Percentiles rank a stretch among this genome's conserved stretches.
These are phyloP conservation scores for Rhodotorula sp. DNA, from an alignment of 1,284 basidiomycete species.

Conservation along the genomic window DNA sequence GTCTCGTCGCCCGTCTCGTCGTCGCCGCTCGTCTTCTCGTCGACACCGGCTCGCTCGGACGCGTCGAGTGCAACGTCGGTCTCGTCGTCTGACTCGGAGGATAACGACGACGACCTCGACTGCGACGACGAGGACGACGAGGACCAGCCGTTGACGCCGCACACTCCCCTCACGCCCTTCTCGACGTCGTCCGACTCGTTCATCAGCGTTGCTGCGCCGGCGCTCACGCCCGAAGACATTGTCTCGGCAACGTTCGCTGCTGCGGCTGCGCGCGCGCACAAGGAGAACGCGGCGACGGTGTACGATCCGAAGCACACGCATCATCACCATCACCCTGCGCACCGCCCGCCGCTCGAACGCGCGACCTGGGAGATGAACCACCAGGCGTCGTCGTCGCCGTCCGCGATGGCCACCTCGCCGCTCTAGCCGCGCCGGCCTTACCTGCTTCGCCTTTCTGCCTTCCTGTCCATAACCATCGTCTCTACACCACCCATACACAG, in stretches of 20 bases:
- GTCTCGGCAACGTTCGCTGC: no score
- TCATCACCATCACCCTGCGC: not conserved
- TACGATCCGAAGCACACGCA: not conserved
- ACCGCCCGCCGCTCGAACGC: slow-evolving; percentile 21
- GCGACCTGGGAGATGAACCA: slow-evolving; percentile 40
- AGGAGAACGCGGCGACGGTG: slow-evolving; percentile 1
- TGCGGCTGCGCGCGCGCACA: not conserved
- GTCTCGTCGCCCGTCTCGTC: slow-evolving; percentile 25
- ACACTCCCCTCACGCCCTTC: slow-evolving; percentile 39
- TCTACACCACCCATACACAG: no score
- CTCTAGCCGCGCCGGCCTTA: not conserved
- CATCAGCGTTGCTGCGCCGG: slow-evolving; percentile 1
- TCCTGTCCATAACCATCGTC: no score
- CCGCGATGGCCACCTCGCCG: slow-evolving; percentile 1
- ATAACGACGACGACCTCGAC: slow-evolving; percentile 20
- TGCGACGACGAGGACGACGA: slow-evolving; percentile 24
- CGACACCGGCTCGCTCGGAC: slow-evolving; percentile 15
- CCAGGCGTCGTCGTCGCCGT: not conserved
- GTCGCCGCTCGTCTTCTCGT: slow-evolving; percentile 23
- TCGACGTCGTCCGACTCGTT: slow-evolving; percentile 29
- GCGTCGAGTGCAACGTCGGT: slow-evolving; percentile 32
- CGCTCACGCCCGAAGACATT: slow-evolving; percentile 6
- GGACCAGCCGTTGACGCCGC: slow-evolving; percentile 27
- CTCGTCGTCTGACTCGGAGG: slow-evolving; percentile 30
- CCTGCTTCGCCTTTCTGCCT: no score